Conservation (phyloP, 805 yeast genomes). For the Candida koratica region DNA sequence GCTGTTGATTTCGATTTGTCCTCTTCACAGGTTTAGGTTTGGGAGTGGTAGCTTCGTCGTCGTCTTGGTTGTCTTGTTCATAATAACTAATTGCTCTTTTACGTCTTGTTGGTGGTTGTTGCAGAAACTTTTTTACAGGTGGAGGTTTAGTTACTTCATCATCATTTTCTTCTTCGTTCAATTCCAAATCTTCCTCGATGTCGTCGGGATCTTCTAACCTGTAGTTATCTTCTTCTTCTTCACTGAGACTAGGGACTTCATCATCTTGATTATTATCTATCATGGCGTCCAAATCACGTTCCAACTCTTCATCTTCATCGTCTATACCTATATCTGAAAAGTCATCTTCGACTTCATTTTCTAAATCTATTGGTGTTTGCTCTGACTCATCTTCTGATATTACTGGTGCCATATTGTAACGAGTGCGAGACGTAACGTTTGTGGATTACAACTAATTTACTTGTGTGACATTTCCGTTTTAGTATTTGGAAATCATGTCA, state of each 20-base stretch:
- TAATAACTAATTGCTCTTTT: slow-evolving; percentile 38
- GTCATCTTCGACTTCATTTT: slow-evolving; percentile 15
- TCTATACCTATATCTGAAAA: slow-evolving; percentile 8
- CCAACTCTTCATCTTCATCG: slow-evolving; percentile 17
- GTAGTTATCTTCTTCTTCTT: slow-evolving; percentile 31
- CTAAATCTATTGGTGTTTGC: slow-evolving; percentile 3
- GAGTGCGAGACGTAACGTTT: background rate
- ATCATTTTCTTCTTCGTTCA: slow-evolving; percentile 23
- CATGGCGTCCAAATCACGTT: slow-evolving; percentile 15
- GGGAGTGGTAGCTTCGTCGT: slow-evolving; percentile 1
- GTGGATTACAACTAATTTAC: too few species aligned
- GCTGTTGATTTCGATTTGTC: too few species aligned
- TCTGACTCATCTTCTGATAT: slow-evolving; percentile 14
- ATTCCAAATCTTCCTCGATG: slow-evolving; percentile 34
- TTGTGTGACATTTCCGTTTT: too few species aligned
- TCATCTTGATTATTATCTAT: slow-evolving; percentile 14
- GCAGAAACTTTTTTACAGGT: slow-evolving; percentile 4
- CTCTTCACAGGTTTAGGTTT: slow-evolving; percentile 1
- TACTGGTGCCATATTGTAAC: slow-evolving; percentile 12
- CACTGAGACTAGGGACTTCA: slow-evolving; percentile 20
- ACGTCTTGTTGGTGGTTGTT: slow-evolving; percentile 24
- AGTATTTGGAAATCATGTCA: too few species aligned
- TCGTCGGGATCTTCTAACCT: slow-evolving; percentile 35
- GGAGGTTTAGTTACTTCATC: slow-evolving; percentile 12
- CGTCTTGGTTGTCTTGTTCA: slow-evolving; percentile 22